Base-by-base conservation (phyloP, 1,284 basidiomycete species). In the Tilletia caries region DNA sequence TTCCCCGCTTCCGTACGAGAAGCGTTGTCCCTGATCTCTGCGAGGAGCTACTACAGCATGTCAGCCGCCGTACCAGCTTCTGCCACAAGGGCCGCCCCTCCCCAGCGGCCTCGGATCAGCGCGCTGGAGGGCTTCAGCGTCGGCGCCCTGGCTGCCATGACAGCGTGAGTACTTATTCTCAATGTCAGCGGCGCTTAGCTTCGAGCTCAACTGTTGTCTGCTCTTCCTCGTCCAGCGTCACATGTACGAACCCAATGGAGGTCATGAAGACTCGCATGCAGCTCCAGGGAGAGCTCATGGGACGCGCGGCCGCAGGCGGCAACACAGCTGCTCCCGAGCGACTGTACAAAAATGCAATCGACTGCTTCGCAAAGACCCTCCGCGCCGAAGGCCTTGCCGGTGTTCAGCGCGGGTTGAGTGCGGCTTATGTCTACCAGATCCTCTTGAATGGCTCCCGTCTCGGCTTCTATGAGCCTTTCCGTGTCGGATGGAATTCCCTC, bases 401-500 rank as follows among this genome's bases (percentile, higher is more conserved):
- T 44, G 84, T 97, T 34, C 95, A 98, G 84, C 87, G 95, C 83
- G 95, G 95, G 73, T 87, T 98, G 62, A 86, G 89, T 72, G 90
- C 94, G 68, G 95, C 95, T 65, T 77, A 78, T 67, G 72, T 79
- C 32, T 82, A 82, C 68, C 80, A 96, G 91, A 90, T 95, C 67
- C 87, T 96, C 67, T 86, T 98, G 72, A 98, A 98, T 80, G 96
- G 95, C 12, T 96, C 92, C 41, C 89, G 96, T 73, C 86, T 98
- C 71, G 95, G 93, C 18, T 95, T 98, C 83, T 98, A 97, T 83
- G 95, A 98, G 82, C 95, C 95, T 1, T 89, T 98, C 71, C 88
- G 95, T 70, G 88, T 86, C 71, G 83, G 84, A 1, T 84, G 92
- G 71, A 98, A 98, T 84, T 85, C 85, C 15, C 75, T 89, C 37